These are phyloP conservation scores for Madurella fahalii DNA, from an alignment of 2,329 filamentous ascomycete species.

Conservation along the genomic window DNA sequence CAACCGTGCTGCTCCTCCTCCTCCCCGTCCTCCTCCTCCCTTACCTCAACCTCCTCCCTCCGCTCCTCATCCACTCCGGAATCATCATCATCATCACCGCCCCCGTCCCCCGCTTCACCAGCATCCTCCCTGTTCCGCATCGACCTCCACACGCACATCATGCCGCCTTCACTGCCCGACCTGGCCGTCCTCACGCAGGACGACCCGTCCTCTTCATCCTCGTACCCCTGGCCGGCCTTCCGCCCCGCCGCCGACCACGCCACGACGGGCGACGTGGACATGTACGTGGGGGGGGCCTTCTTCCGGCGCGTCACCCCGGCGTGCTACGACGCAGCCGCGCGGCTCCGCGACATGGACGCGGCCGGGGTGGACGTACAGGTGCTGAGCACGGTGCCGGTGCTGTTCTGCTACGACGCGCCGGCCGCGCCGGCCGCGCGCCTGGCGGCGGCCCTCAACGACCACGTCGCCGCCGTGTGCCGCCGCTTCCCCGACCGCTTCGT, in stretches of 20 bases:
- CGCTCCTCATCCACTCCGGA: background rate
- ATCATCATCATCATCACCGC: background rate
- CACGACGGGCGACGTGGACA: constrained; percentile 28
- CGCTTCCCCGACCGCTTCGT: constrained; percentile 30
- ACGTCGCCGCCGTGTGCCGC: constrained; percentile 28
- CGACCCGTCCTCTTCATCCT: too few relatives aligned
- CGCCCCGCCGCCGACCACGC: constrained; percentile 20
- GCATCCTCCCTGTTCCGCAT: constrained; percentile 30
- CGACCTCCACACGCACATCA: constrained; percentile 37
- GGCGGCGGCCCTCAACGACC: constrained; percentile 32
- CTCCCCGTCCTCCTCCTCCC: background rate
- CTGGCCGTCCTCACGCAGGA: constrained; percentile 43
- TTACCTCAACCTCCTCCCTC: background rate
- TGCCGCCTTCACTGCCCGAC: constrained; percentile 36
- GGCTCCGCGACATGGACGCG: constrained; percentile 33
- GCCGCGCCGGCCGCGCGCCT: constrained; percentile 28
- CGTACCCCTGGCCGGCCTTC: constrained; percentile 34
- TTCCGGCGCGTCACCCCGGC: constrained; percentile 34
- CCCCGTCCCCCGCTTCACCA: constrained; percentile 1
- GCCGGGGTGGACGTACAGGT: constrained; percentile 35
- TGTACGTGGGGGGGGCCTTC: constrained; percentile 33
- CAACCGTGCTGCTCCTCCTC: constrained; percentile 5
- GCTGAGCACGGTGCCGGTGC: constrained; percentile 34
- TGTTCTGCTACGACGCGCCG: constrained; percentile 37
- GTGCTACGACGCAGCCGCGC: constrained; percentile 29